Evolutionary conservation across 1,284 basidiomycete species (phyloP).

Genomic region (Termitomyces sp.): DNA sequence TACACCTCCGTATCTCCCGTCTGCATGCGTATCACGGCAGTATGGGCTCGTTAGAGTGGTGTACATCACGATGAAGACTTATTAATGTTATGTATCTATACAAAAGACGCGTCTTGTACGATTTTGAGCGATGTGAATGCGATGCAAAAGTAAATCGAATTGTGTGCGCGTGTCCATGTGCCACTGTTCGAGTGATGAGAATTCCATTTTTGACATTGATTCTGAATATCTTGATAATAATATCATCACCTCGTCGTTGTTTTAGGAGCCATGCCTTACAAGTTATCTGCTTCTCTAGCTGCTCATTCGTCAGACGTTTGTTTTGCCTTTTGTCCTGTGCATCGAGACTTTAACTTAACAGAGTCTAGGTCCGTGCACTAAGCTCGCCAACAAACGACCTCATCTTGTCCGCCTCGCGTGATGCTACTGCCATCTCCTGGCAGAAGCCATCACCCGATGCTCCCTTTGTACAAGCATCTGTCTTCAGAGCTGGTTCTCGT

Average conservation of each 20-base stretch:
- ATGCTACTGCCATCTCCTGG: slow-evolving; percentile 88
- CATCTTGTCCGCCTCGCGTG: slow-evolving; percentile 85
- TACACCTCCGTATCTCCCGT: slow-evolving; percentile 83
- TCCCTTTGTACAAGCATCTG: slow-evolving; percentile 48
- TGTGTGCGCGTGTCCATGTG: slow-evolving; percentile 10
- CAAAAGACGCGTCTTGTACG: neutral
- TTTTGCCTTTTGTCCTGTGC: slow-evolving; percentile 19
- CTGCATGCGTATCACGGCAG: slow-evolving; percentile 44
- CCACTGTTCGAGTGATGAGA: neutral
- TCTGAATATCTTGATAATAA: too few species aligned
- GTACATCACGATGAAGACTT: slow-evolving; percentile 46
- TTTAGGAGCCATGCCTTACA: slow-evolving; percentile 63
- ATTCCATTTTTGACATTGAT: slow-evolving; percentile 18
- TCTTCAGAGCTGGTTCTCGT: slow-evolving; percentile 66
- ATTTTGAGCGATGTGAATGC: neutral
- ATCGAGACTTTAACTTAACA: slow-evolving; percentile 17
- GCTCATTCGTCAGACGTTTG: slow-evolving; percentile 73
- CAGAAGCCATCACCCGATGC: slow-evolving; percentile 44
- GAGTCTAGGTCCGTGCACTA: slow-evolving; percentile 67
- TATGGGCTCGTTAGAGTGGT: slow-evolving; percentile 81
- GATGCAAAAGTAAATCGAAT: neutral
- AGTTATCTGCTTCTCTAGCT: slow-evolving; percentile 73
- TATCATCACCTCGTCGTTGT: slow-evolving; percentile 7
- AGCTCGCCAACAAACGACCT: slow-evolving; percentile 64
- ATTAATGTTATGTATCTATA: neutral